Evolutionary conservation across 768 basidiomycete species (phyloP).

Genomic region (Austroboletus festivus): DNA sequence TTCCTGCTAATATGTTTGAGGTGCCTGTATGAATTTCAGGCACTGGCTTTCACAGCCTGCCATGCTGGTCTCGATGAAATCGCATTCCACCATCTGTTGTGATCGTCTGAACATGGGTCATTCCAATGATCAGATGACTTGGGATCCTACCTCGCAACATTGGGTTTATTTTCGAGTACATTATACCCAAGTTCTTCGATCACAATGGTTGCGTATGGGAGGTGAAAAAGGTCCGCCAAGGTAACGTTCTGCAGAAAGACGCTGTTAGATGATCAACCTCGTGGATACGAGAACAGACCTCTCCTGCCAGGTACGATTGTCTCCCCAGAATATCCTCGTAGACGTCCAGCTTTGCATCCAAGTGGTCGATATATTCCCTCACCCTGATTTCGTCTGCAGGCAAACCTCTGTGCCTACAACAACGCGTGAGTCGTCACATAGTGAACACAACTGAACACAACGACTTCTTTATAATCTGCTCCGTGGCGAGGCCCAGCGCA

Average conservation of each 20-base stretch:
- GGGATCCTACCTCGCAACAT: constrained; percentile 25
- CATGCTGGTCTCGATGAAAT: constrained; percentile 46
- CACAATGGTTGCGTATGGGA: constrained; percentile 37
- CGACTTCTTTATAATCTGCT: constrained; percentile 46
- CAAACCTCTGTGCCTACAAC: constrained; percentile 4
- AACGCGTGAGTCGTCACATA: constrained; percentile 2
- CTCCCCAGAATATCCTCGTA: constrained; percentile 54
- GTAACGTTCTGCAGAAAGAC: constrained; percentile 35
- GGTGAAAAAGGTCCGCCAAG: constrained; percentile 44
- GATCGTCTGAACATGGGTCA: background rate
- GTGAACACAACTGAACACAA: background rate
- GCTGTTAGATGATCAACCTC: background rate
- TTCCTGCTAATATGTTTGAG: no score
- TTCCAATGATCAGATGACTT: no score
- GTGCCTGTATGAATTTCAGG: constrained; percentile 8
- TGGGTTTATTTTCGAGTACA: constrained; percentile 22
- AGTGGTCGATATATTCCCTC: constrained; percentile 15
- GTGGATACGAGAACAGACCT: constrained; percentile 34
- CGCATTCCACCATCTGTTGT: constrained; percentile 51
- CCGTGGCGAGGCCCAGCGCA: constrained; percentile 40
- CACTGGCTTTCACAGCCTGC: constrained; percentile 41
- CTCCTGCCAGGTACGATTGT: constrained; percentile 54
- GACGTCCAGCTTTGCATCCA: constrained; percentile 42
- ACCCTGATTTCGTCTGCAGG: constrained; percentile 24
- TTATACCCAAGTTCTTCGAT: constrained; percentile 22